Base-by-base conservation (phyloP, 495 filamentous ascomycete genomes). In the Bombardia bombarda region DNA sequence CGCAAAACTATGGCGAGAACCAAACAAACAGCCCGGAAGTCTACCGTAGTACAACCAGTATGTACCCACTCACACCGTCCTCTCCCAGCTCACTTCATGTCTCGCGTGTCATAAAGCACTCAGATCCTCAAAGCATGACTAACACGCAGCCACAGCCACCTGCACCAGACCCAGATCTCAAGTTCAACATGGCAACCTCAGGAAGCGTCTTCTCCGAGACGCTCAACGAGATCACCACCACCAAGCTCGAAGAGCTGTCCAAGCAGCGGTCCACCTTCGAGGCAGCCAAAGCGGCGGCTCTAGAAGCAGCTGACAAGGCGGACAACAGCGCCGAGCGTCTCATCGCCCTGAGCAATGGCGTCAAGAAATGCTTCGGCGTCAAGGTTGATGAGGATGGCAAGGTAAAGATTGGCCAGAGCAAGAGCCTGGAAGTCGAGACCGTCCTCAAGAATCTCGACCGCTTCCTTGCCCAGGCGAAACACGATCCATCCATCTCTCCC, bases 181-280 rank as follows among this genome's bases (percentile, higher is more conserved):
- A n/a, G n/a, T n/a, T n/a, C 34, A 20, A 37, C 9, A 60, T 60
- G 54, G 57, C 54, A n/a, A 57, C 57, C 37, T 50, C 51, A 16
- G 49, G 51, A 30, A 32, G n/a, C n/a, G n/a, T 63, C 23, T 53
- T 82, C 39, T 80, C 79, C 3, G 70, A 79, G 52, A 82, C 79
- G 9, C 67, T 85, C 35, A 69, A 73, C 36, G 78, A 77, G 25
- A 80, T 84, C 58, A 84, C 81, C n/a, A 47, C 59, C 38, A 82
- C 78, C 45, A 85, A 85, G 51, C 72, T 84, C 40, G 64, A 57
- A 12, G 76, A 81, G 41, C 66, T 84, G 14, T 63, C 67, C 9
- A 78, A 79, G 49, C 74, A 84, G 47, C 70, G 73, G 30, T 53
- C 51, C 0, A 51, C 72, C 7, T 85, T 79, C 47, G 64, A 74